These are phyloP conservation scores for Penicillium verhagenii DNA, from an alignment of 495 filamentous ascomycete species.

Conservation along the genomic window DNA sequence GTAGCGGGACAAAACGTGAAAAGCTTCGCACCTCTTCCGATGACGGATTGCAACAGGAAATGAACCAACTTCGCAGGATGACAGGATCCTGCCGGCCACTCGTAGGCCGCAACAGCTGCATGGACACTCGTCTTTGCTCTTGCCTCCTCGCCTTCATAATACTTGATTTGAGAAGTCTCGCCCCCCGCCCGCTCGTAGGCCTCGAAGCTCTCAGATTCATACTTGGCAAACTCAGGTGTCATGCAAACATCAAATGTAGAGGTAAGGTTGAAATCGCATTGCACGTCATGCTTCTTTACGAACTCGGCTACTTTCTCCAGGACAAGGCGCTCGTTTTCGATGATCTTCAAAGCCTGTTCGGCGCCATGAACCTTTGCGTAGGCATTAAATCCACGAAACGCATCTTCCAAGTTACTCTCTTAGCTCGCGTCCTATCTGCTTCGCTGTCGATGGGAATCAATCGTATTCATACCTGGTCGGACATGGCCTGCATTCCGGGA, in stretches of 20 bases:
- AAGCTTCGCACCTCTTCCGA: slow-evolving; percentile 19
- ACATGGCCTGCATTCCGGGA: slow-evolving; percentile 36
- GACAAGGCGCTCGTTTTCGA: slow-evolving; percentile 28
- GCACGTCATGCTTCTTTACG: slow-evolving; percentile 25
- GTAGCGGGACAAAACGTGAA: slow-evolving; percentile 29
- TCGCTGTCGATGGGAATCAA: background rate
- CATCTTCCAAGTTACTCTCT: slow-evolving; percentile 19
- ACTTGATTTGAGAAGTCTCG: slow-evolving; percentile 26
- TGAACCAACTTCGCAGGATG: slow-evolving; percentile 34
- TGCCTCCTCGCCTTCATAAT: slow-evolving; percentile 22
- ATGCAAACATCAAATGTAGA: slow-evolving; percentile 35
- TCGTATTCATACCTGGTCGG: slow-evolving; percentile 23
- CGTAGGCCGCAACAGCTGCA: slow-evolving; percentile 30
- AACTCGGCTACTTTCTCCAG: slow-evolving; percentile 27
- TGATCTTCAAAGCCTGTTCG: slow-evolving; percentile 31
- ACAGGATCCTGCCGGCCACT: slow-evolving; percentile 33
- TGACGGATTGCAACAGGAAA: slow-evolving; percentile 24
- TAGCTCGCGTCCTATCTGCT: background rate
- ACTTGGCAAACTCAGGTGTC: slow-evolving; percentile 27
- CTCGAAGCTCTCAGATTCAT: slow-evolving; percentile 26
- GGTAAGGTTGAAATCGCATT: slow-evolving; percentile 31
- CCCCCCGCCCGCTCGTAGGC: slow-evolving; percentile 28
- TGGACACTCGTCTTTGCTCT: slow-evolving; percentile 21
- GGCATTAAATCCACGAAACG: slow-evolving; percentile 33
- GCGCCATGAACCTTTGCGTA: slow-evolving; percentile 30